These are phyloP conservation scores for Corymbia calophylla DNA, from an alignment of 441 rosid genomes.

Conservation along the genomic window DNA sequence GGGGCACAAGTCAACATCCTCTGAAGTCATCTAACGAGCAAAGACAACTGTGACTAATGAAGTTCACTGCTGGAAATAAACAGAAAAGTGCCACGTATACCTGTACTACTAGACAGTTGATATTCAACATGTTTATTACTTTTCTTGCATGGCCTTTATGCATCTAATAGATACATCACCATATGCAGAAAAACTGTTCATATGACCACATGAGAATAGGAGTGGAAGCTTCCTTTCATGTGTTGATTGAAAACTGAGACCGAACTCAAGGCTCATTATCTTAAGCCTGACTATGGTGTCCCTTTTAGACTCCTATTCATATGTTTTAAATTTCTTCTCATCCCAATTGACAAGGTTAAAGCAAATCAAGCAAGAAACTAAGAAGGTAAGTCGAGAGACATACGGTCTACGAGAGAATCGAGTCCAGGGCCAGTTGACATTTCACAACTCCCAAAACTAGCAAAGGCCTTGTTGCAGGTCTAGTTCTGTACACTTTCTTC, in stretches of 20 bases:
- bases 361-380: background rate
- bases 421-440: slow-evolving; percentile 81
- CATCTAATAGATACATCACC: background rate
- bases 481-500: background rate
- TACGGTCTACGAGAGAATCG: slow-evolving; percentile 89
- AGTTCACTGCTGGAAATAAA: background rate
- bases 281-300: accelerated
- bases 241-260: background rate
- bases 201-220: background rate
- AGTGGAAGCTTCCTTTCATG: background rate
- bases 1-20: background rate
- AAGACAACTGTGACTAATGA: background rate
- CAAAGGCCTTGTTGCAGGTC: background rate
- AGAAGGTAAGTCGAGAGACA: background rate
- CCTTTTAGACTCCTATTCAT: background rate
- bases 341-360: background rate
- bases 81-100: background rate
- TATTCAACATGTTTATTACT: background rate
- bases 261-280: background rate
- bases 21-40: background rate
- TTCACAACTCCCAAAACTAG: background rate
- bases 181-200: background rate
- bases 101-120: background rate
- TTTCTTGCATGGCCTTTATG: background rate
- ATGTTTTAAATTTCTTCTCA: background rate